These are phyloP conservation scores for Marasmius tenuissimus DNA, from an alignment of 1,284 basidiomycete species.

Conservation along the genomic window DNA sequence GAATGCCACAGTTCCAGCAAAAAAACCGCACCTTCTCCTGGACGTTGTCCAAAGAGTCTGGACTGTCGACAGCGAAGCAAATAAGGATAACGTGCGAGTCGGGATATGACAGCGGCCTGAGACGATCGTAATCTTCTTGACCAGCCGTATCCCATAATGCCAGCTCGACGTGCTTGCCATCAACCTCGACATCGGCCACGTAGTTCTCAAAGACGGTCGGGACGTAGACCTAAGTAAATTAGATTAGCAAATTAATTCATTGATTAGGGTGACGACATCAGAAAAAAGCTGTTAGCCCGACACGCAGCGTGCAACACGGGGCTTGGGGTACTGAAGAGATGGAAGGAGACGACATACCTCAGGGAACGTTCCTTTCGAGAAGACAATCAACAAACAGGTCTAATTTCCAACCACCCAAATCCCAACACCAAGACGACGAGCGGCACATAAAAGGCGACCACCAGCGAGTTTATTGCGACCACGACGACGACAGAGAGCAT, in stretches of 20 bases:
- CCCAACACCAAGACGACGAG: not conserved
- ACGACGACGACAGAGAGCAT: not conserved
- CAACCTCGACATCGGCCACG: conserved; percentile 85
- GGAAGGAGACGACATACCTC: conserved; percentile 54
- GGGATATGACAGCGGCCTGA: conserved; percentile 78
- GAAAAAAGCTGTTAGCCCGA: not conserved
- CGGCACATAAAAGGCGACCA: conserved; percentile 5
- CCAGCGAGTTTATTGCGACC: too few species aligned
- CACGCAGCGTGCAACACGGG: conserved; percentile 2
- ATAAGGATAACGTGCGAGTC: conserved; percentile 94
- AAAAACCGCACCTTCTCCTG: conserved; percentile 81
- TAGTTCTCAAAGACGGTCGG: conserved; percentile 94
- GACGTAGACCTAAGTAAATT: conserved; percentile 74
- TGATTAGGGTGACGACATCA: not conserved
- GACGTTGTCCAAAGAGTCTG: conserved; percentile 92
- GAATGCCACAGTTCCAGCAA: not conserved
- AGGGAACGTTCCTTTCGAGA: conserved; percentile 91
- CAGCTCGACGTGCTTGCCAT: conserved; percentile 89
- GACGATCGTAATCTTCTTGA: conserved; percentile 89
- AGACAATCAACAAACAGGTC: conserved; percentile 85
- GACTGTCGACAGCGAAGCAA: conserved; percentile 91
- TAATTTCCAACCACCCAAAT: conserved; percentile 19
- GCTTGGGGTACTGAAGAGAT: conserved; percentile 6
- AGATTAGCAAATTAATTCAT: not conserved
- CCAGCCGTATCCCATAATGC: conserved; percentile 96